Conservation (phyloP, 1,139 yeast genomes). For the Yamadazyma spencermartinsiae region DNA sequence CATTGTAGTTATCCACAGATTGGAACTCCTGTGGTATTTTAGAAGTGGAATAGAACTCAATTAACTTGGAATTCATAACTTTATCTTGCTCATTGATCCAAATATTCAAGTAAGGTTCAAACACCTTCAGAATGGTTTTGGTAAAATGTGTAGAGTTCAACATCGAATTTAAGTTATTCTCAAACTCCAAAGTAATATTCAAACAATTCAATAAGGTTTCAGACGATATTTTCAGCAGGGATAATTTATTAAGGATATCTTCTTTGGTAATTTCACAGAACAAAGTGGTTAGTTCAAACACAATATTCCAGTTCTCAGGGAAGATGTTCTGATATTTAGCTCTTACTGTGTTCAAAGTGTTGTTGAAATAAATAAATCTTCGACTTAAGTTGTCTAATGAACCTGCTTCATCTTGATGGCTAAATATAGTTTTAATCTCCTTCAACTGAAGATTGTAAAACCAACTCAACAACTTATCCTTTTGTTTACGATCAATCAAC, state of each 20-base stretch:
- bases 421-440: constrained; percentile 76
- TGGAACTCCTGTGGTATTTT: constrained; percentile 42
- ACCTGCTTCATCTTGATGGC: constrained; percentile 86
- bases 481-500: constrained; percentile 59
- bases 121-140: constrained; percentile 65
- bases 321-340: constrained; percentile 55
- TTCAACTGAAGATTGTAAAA: constrained; percentile 68
- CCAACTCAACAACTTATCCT: constrained; percentile 69
- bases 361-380: constrained; percentile 78
- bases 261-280: constrained; percentile 72
- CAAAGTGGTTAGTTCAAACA: constrained; percentile 54
- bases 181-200: constrained; percentile 62
- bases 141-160: constrained; percentile 48
- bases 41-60: constrained; percentile 55
- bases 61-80: constrained; percentile 57
- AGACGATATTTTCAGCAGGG: constrained; percentile 41
- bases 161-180: constrained; percentile 61
- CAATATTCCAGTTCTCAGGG: constrained; percentile 73
- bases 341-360: constrained; percentile 62
- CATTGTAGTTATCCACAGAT: constrained; percentile 22
- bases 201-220: constrained; percentile 54
- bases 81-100: constrained; percentile 91
- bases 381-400: constrained; percentile 82
- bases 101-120: constrained; percentile 78
- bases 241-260: constrained; percentile 48